Conservation (phyloP, 2,329 filamentous ascomycete genomes). For the Claviceps humidiphila region DNA sequence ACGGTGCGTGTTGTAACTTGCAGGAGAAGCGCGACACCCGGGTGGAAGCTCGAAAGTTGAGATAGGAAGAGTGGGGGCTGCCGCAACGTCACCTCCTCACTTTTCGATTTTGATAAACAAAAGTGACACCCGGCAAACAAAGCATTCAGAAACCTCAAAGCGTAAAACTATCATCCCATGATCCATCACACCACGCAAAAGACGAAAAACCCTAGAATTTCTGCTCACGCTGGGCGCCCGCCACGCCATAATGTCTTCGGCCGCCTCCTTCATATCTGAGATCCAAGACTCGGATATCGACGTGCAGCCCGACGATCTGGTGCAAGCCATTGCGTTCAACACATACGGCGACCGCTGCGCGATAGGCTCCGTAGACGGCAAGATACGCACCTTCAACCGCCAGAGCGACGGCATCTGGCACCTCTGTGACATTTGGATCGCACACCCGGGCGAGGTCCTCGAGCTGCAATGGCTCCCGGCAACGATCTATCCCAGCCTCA, state of each 20-base stretch:
- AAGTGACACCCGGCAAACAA: no score
- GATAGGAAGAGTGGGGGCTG: no score
- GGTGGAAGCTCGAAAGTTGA: no score
- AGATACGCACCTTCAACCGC: constrained; percentile 80
- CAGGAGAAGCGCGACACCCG: no score
- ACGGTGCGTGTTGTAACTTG: no score
- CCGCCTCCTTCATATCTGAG: constrained; percentile 29
- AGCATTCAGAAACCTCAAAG: no score
- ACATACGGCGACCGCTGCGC: constrained; percentile 84
- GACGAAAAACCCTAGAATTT: no score
- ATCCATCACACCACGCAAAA: no score
- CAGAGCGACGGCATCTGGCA: constrained; percentile 68
- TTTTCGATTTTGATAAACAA: no score
- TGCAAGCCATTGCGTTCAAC: constrained; percentile 81
- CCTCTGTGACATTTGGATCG: constrained; percentile 75
- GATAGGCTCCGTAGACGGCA: constrained; percentile 83
- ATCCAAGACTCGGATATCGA: constrained; percentile 42
- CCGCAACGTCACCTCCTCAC: no score
- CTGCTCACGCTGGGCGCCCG: no score
- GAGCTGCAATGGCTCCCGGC: constrained; percentile 94
- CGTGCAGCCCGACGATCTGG: constrained; percentile 63
- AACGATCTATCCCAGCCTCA: constrained; percentile 70
- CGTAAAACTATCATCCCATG: no score
- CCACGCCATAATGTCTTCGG: constrained; percentile 15
- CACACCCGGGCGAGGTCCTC: constrained; percentile 79